Base-by-base conservation (phyloP, 1,284 basidiomycete genomes). In the Wolfiporia cocos region DNA sequence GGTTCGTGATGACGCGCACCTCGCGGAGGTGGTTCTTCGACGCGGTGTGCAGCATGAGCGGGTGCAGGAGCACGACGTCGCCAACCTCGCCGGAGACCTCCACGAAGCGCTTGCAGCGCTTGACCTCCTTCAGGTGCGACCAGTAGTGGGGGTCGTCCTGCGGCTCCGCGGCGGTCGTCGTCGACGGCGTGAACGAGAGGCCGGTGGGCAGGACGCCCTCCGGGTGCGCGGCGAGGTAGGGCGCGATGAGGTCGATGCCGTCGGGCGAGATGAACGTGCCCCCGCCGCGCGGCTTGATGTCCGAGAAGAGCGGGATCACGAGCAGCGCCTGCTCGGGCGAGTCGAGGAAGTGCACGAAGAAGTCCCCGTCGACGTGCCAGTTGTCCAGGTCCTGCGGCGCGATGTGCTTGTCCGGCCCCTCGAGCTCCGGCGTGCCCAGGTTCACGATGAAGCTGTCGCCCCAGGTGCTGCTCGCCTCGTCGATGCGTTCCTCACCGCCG, bases 301-400 rank as follows among this genome's bases (percentile, higher is more conserved):
- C 69, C 18, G 72, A 70, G 55, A 70, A 78, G 42, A 80, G 65
- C 4, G 77, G 76, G 46, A 79, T 76, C 20, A 77, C 76, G 43
- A 81, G 67, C 31, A 79, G 62, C 4, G 68, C 75, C 58, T 80
- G 77, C 55, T 80, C 77, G 4, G 74, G 76, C 15, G 76, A 78
- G 54, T 80, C 77, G 39, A 81, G 68, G 56, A 67, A 81, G 58
- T 80, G 77, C 29, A 76, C 70, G 57, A 79, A 80, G 55, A 79
- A 80, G 53, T 81, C 78, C 24, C 77, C 78, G 56, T 79, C 77
- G 37, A 78, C 74, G 56, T 81, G 77, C 76, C 77, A 81, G 50
- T 78, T 78, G 48, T 70, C 68, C 43, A 80, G 56, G 44, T 74
- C 66, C 42, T 58, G 52, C 5, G 73, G 73, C 20, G 61, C 56